Percentiles rank a stretch among this genome's conserved stretches.
Evolutionary conservation across 2,329 filamentous ascomycete genomes (phyloP).

Genomic region (Aspergillus hiratsukae): DNA sequence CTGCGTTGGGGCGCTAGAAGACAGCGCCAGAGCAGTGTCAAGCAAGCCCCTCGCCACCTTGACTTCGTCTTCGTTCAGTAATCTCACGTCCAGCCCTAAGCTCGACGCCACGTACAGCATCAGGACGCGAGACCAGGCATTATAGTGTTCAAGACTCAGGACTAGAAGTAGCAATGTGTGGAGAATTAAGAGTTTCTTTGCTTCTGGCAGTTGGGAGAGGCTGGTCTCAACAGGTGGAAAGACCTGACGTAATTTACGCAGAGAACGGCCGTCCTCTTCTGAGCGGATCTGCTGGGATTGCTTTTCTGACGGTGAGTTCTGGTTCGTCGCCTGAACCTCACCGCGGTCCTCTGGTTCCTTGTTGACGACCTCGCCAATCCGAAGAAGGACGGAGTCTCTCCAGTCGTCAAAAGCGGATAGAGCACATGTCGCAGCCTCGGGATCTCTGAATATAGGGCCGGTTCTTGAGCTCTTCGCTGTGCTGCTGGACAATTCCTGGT

Average conservation of each 20-base stretch:
- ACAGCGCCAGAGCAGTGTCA: conserved; percentile 70
- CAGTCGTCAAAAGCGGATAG: conserved; percentile 74
- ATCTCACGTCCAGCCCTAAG: conserved; percentile 60
- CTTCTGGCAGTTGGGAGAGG: conserved; percentile 40
- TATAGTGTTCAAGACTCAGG: conserved; percentile 73
- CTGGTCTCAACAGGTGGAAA: conserved; percentile 59
- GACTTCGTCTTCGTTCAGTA: conserved; percentile 67
- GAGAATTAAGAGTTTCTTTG: conserved; percentile 59
- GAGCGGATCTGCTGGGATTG: conserved; percentile 20
- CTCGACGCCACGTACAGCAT: conserved; percentile 67
- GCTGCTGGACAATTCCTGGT: background rate
- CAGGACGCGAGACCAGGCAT: conserved; percentile 66
- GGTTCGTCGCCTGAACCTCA: conserved; percentile 26
- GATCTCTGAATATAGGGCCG: conserved; percentile 15
- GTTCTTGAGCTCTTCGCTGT: conserved; percentile 1
- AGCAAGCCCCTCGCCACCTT: conserved; percentile 71
- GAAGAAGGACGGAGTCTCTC: conserved; percentile 65
- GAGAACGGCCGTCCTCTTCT: conserved; percentile 20
- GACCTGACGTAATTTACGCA: conserved; percentile 31
- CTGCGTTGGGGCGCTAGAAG: conserved; percentile 70
- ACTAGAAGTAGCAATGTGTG: conserved; percentile 69
- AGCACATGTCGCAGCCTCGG: conserved; percentile 60
- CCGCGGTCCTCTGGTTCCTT: conserved; percentile 41
- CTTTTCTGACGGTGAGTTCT: conserved; percentile 16
- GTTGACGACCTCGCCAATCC: conserved; percentile 67